These are phyloP conservation scores for Cucurbita argyrosperma DNA, from an alignment of 306 rosid genomes.

Conservation along the genomic window DNA sequence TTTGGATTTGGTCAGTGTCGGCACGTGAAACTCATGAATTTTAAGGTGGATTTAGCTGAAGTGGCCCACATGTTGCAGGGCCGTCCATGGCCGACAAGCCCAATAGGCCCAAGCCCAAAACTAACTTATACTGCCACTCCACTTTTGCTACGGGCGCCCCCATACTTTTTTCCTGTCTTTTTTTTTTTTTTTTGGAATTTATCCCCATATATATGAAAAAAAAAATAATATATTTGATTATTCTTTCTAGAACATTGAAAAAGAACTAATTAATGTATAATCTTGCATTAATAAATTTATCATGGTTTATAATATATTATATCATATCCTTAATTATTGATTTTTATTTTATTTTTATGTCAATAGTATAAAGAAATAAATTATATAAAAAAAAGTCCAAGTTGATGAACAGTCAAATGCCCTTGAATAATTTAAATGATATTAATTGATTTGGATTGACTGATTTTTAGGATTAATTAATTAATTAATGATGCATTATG, in stretches of 20 bases:
- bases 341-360: not conserved
- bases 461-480: not conserved
- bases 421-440: not conserved
- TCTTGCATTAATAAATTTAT: not conserved
- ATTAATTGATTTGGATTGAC: conserved; percentile 7
- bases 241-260: not conserved
- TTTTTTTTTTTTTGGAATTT: too few species aligned
- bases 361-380: not conserved
- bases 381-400: not conserved
- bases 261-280: not conserved
- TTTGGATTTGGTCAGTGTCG: not conserved
- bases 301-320: not conserved
- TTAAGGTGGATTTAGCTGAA: not conserved
- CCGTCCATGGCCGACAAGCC: too few species aligned
- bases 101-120: too few species aligned
- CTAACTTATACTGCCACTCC: too few species aligned
- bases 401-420: not conserved
- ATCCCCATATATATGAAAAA: too few species aligned
- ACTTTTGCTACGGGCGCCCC: too few species aligned
- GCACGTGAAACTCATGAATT: not conserved
- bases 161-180: too few species aligned
- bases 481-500: not conserved
- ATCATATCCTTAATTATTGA: not conserved
- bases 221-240: too few species aligned
- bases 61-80: not conserved